Evolutionary conservation across 2,329 filamentous ascomycete species (phyloP), one percentile per base, ranked within the genome.

Genomic region (Amauroascus verrucosus): DNA sequence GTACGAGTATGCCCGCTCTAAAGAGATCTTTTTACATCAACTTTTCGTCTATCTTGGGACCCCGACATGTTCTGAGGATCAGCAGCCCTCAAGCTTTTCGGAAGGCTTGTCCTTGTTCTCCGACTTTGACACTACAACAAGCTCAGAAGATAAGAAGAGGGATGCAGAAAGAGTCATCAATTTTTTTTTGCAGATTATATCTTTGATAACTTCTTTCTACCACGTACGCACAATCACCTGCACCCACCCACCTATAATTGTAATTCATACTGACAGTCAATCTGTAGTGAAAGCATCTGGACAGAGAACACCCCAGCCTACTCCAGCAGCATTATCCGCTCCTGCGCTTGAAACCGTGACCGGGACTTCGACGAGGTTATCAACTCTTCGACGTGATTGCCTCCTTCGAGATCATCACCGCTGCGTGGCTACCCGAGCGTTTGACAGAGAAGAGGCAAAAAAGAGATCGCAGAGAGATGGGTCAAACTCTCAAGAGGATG

Each of bases 141-240:
- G n/a, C 28, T 22, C 18, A 9, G 16, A 18, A 18, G 1, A 45
- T 37, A 38, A 37, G 49, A 45, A 32, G 14, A 44, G 47, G 26
- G 35, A 16, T 8, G 43, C 33, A 22, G 26, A n/a, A 54, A 26
- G 28, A 56, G 6, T 45, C 48, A n/a, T n/a, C n/a, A n/a, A n/a
- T n/a, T n/a, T n/a, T n/a, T n/a, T 11, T 59, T 59, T 48, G 58
- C 57, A 33, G 51, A 59, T 11, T 55, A 51, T 22, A 44, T 60
- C 20, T 40, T 60, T 41, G 44, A 58, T 18, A 60, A 60, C n/a
- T 58, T 60, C 44, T 57, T 60, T 33, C 49, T 60, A 22, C 58
- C 57, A 22, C 24, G 58, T 60, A 57, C 28, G 58, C 37, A 26
- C 13, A 47, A 18, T 20, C 30, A 16, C 30, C 18, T 8, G 38